Evolutionary conservation across 805 yeast genomes (phyloP).

Genomic region (Naumovozyma dairenensis): DNA sequence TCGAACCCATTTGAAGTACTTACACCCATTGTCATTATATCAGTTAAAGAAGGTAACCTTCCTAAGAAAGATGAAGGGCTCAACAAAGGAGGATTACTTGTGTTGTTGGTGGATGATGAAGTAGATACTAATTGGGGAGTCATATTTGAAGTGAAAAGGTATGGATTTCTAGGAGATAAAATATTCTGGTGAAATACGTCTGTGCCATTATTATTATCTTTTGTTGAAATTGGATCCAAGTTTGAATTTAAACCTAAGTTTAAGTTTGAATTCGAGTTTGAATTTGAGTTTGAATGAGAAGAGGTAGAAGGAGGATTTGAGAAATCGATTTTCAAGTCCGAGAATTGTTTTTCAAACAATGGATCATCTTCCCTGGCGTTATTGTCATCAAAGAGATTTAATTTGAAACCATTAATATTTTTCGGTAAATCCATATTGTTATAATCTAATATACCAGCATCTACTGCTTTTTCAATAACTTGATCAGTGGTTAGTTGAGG

Average conservation of each 20-base stretch:
- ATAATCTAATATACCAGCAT: slow-evolving; percentile 17
- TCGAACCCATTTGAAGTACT: slow-evolving; percentile 33
- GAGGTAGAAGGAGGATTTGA: background rate
- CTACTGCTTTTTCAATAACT: slow-evolving; percentile 23
- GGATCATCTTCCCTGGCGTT: background rate
- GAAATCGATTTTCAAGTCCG: background rate
- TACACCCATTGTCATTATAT: slow-evolving; percentile 33
- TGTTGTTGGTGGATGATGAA: background rate
- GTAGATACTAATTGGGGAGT: too few relatives aligned
- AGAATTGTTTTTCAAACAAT: background rate
- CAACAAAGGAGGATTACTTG: background rate
- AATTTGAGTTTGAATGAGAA: too few relatives aligned
- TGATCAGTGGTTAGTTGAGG: slow-evolving; percentile 57
- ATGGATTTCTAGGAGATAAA: background rate
- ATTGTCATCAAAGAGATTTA: too few relatives aligned
- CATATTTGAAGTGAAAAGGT: background rate
- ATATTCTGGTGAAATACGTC: too few relatives aligned
- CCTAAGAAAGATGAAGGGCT: slow-evolving; percentile 9
- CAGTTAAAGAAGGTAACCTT: slow-evolving; percentile 31
- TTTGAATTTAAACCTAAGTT: background rate
- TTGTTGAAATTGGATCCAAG: background rate
- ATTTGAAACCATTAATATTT: too few relatives aligned
- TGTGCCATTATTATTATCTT: background rate
- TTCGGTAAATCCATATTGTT: slow-evolving; percentile 20
- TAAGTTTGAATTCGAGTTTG: too few relatives aligned